Base-by-base conservation (phyloP, 192 early-diverging fungal species). In the Piromyces finnis region DNA sequence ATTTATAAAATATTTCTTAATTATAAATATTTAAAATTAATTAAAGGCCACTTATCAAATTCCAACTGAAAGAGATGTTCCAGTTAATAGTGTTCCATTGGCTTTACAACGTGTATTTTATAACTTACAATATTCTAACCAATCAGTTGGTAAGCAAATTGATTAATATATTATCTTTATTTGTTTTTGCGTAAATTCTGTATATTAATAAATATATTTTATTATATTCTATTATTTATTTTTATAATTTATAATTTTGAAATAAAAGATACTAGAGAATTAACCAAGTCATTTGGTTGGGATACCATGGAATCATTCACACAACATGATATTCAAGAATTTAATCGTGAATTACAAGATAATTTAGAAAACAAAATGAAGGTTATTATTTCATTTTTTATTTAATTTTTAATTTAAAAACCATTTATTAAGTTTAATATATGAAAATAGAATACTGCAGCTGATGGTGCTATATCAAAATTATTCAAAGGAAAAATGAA, bases 321-420 rank as follows among this genome's bases (percentile, higher is more conserved):
- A 89, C 97, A 99, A 87, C 98, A 99, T 83, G 98, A 99, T 86
- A 94, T 98, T n/a, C 96, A 98, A 84, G 97, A 98, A 84, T 96
- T 99, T 83, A 97, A 97, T 85, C 90, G 98, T 78, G 95, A 98
- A 17, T 87, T 99, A 77, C 96, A 97, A 85, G 97, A 99, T 84
- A 96, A 95, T 85, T 85, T 99, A 51, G 98, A 98, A 86, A 91
- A 86, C 27, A 97, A 98, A 86, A 99, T 99, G 97, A 96, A 98
- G 92, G 94, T 92, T 78, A 30, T 17, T 80, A 16, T 77, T 11
- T n/a, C 9, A 7, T 11, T 9, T n/a, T n/a, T n/a, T 68, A 1
- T n/a, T n/a, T 5, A n/a, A 68, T 22, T 7, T 22, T n/a, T 26
- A 68, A 9, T n/a, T 26, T 11, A n/a, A 27, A 14, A 14, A 22